Base-by-base conservation (phyloP, 176 grass and related monocot genomes). In the Eremochloa ophiuroides region DNA sequence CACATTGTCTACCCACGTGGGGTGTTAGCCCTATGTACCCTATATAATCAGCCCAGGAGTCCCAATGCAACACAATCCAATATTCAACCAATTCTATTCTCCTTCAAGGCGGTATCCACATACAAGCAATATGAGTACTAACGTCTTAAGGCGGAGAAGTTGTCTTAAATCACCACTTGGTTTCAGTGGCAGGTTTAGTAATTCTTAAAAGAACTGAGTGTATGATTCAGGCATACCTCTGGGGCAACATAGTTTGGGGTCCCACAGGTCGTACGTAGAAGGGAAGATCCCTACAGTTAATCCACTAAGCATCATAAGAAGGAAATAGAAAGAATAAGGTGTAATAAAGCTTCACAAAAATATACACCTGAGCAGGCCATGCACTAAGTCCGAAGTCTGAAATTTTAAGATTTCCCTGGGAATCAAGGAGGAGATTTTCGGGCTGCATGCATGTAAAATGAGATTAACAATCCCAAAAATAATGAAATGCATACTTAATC, bases 211-310 rank as follows among this genome's bases (percentile, higher is more conserved):
- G 27, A 80, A 80, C 22, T 70, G 44, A 37, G 33, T 10, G 40
- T 56, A 74, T 80, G 25, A 82, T 81, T 82, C 58, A 86, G 65
- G 51, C 59, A 30, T 86, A 98, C 95, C 92, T 98, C 95, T 48
- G 95, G 92, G 87, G 95, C 95, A 70, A 98, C 95, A 98, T 98
- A 98, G 78, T 98, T 98, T 10, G 95, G 95, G 22, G 95, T 98
- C 81, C 95, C 95, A 93, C 95, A 98, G 37, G 95, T 98, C 61
- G 95, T 95, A 53, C 68, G 90, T 66, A 98, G 66, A 81, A 98
- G 75, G 41, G 71, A 71, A 66, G 78, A 82, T 82, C 90, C 92
- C 95, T 98, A 77, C 56, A 95, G 48, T 20, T 50, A 71, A 80
- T 16, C 50, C 77, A 87, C 7, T 55, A 80, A 81, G 43, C 22